Evolutionary conservation across 495 filamentous ascomycete genomes (phyloP).

Genomic region (Mytilinidion resinicola): DNA sequence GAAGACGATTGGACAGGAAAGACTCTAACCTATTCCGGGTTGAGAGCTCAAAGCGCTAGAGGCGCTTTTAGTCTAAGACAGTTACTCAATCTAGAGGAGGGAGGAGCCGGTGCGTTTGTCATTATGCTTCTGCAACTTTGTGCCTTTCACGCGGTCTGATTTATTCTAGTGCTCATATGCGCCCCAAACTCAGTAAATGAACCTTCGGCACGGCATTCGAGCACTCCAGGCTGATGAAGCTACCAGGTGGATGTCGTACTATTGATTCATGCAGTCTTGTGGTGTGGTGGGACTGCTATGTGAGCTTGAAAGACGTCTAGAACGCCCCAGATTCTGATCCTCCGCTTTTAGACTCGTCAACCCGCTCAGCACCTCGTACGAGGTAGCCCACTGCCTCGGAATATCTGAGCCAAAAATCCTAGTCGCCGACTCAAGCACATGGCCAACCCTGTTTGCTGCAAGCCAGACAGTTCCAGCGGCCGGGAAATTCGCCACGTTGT

Average conservation of each 20-base stretch:
- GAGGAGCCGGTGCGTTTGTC: background rate
- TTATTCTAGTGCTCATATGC: background rate
- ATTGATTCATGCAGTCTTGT: slow-evolving; percentile 11
- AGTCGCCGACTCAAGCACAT: slow-evolving; percentile 1
- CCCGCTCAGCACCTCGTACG: slow-evolving; percentile 8
- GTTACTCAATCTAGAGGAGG: slow-evolving; percentile 3
- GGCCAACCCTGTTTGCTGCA: background rate
- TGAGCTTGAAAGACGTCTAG: background rate
- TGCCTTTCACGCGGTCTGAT: no score
- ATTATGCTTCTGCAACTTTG: no score
- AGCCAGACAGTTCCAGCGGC: background rate
- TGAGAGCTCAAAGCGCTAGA: slow-evolving; percentile 4
- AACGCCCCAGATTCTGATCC: background rate
- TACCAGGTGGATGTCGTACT: slow-evolving; percentile 5
- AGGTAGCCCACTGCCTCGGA: slow-evolving; percentile 6
- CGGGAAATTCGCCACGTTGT: no score
- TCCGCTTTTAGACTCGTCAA: slow-evolving; percentile 5
- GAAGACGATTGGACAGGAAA: slow-evolving; percentile 13
- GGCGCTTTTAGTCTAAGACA: slow-evolving; percentile 5
- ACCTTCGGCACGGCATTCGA: background rate
- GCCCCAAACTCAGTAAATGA: slow-evolving; percentile 6
- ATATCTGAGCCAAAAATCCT: slow-evolving; percentile 5
- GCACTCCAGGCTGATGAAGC: background rate
- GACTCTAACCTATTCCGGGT: slow-evolving; percentile 3
- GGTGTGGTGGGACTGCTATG: slow-evolving; percentile 6